Conservation (phyloP, 192 early-diverging fungal species). For the Chytriomyces confervae region DNA sequence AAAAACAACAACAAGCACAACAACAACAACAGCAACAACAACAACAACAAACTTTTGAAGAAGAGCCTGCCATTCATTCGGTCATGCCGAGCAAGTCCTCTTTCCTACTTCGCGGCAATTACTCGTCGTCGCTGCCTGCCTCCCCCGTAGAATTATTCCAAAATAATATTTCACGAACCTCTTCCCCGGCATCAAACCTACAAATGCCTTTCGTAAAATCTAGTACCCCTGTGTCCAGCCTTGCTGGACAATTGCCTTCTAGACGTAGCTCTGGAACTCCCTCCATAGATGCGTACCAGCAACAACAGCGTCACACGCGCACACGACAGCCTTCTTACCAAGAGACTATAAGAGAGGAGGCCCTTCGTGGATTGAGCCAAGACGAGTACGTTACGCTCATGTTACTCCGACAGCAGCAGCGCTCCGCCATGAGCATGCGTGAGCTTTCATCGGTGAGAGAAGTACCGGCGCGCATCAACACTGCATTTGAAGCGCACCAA, state of each 20-base stretch:
- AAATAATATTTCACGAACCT: neutral
- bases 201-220: neutral
- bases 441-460: neutral
- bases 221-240: neutral
- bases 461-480: neutral
- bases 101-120: neutral
- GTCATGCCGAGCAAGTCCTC: neutral
- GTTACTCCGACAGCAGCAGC: neutral
- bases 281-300: neutral
- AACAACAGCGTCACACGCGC: neutral
- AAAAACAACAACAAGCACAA: slow-evolving; percentile 7
- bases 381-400: neutral
- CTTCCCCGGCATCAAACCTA: neutral
- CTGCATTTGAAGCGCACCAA: neutral
- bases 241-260: neutral
- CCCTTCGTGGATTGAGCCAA: neutral
- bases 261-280: slow-evolving; percentile 4
- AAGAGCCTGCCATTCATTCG: neutral
- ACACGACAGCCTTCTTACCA: neutral
- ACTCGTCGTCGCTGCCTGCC: neutral
- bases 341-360: neutral
- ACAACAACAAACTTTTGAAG: neutral
- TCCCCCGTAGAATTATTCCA: neutral
- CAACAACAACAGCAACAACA: neutral
- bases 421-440: neutral